Base-by-base conservation (phyloP, 352 stramenopile genomes). In the Elongisporangium undulatum region DNA sequence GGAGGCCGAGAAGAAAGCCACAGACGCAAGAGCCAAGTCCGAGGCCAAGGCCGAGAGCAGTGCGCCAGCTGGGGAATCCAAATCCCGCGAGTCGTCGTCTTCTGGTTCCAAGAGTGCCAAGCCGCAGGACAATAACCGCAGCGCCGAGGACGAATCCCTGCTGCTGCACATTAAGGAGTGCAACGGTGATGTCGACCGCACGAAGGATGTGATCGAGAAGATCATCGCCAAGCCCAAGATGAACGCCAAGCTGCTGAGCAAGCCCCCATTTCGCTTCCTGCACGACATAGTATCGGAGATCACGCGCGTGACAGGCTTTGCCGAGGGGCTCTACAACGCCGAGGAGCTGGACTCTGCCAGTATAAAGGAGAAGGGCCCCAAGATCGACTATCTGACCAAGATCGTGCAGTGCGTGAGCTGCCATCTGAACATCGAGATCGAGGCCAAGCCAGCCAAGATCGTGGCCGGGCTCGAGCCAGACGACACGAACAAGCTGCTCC, bases 321-420 rank as follows among this genome's bases (percentile, higher is more conserved):
- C 73, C 13, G 82, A 93, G 0, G 91, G 90, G 3, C 74, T 97
- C 2, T 97, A 85, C 71, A 77, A 64, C 13, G 82, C 67, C 8
- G 85, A 96, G 13, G 89, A 98, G 72, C 77, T 97, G 49, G 86
- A 98, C 68, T 95, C 89, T 17, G 82, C 72, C 26, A 77, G 81
- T 13, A 97, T 98, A 58, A 97, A 96, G 59, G 91, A 97, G 48
- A 98, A 98, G 69, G 74, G 93, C 10, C 74, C 90, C 38, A 99
- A 99, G 73, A 79, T 95, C 56, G 82, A 89, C 61, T 96, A 95
- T 72, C 71, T 97, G 8, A 82, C 74, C 55, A 97, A 97, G 71
- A 91, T 96, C 54, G 82, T 98, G 21, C 66, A 69, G 16, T 98
- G 95, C 58, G 78, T 98, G 39, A 96, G 79, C 54, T 94, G 70